Percentiles rank a stretch among this genome's conserved stretches.
Evolutionary conservation across 78 protist genomes (phyloP).

Genomic region (Chrysochromulina parva): DNA sequence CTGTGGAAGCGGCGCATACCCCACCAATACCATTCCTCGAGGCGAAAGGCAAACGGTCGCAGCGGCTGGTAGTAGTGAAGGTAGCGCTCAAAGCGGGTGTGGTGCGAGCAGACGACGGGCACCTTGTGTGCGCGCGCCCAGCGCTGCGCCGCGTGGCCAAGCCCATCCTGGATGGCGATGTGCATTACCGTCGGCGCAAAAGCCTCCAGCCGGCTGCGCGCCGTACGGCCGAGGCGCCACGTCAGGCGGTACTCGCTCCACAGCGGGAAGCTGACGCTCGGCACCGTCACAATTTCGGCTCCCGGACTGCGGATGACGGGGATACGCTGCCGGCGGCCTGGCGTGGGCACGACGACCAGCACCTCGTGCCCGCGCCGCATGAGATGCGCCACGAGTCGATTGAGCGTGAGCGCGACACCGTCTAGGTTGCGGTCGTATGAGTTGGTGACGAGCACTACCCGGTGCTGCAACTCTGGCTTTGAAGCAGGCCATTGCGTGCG

Average conservation of each 20-base stretch:
- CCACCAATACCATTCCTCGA: slow-evolving; percentile 14
- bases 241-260: slow-evolving; percentile 4
- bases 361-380: slow-evolving; percentile 20
- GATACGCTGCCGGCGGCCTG: not conserved
- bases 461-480: not conserved
- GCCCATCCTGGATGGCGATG: slow-evolving; percentile 33
- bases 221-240: not conserved
- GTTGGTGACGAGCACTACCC: slow-evolving; percentile 31
- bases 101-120: slow-evolving; percentile 27
- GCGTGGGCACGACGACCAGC: not conserved
- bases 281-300: not conserved
- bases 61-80: slow-evolving; percentile 4
- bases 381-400: slow-evolving; percentile 13
- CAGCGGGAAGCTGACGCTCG: not conserved
- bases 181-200: slow-evolving; percentile 34
- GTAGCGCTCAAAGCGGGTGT: slow-evolving; percentile 36
- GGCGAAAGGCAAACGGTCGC: not conserved
- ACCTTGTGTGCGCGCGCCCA: not conserved
- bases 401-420: slow-evolving; percentile 46
- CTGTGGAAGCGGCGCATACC: slow-evolving; percentile 4
- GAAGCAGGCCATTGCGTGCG: no score
- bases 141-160: slow-evolving; percentile 2
- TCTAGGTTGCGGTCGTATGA: not conserved
- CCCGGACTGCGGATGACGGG: not conserved
- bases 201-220: not conserved